Conservation (phyloP, 345 rosid genomes). For the Combretum micranthum region DNA sequence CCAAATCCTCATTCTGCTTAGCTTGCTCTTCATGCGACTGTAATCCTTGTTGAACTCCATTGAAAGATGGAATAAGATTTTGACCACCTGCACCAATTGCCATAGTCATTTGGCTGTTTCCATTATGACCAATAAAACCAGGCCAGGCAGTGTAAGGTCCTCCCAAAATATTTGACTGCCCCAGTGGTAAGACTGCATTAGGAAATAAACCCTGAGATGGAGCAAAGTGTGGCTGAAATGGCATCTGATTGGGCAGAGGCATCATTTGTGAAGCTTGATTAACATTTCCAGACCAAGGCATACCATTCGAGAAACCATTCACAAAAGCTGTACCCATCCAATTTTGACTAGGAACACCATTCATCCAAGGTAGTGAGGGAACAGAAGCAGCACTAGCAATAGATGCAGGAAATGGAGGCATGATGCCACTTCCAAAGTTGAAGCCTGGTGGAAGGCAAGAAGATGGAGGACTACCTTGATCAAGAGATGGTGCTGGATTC, state of each 20-base stretch:
- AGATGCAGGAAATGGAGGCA: conserved; percentile 28
- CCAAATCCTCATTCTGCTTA: too few relatives aligned
- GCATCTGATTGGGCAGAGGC: conserved; percentile 30
- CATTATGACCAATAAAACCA: too few relatives aligned
- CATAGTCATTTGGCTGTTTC: too few relatives aligned
- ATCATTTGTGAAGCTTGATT: conserved; percentile 37
- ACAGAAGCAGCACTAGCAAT: conserved; percentile 25
- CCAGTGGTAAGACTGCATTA: too few relatives aligned
- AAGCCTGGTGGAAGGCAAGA: conserved; percentile 21
- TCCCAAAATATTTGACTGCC: too few relatives aligned
- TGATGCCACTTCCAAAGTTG: conserved; percentile 22
- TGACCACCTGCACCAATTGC: too few relatives aligned
- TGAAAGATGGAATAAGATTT: too few relatives aligned
- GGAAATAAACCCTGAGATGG: too few relatives aligned
- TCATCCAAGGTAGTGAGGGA: conserved; percentile 27
- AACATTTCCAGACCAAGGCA: conserved; percentile 40
- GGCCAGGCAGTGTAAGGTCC: too few relatives aligned
- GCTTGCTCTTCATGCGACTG: too few relatives aligned
- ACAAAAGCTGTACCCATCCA: conserved; percentile 20
- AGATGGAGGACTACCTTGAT: conserved; percentile 13
- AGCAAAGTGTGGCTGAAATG: neutral
- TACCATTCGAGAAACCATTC: conserved; percentile 36
- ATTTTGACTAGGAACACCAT: conserved; percentile 25
- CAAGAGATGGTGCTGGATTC: conserved; percentile 21
- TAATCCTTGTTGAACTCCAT: neutral